Percentiles rank a stretch among this genome's conserved stretches.
These are phyloP conservation scores for Silene latifolia DNA, from an alignment of 148 eudicot species.

Conservation along the genomic window DNA sequence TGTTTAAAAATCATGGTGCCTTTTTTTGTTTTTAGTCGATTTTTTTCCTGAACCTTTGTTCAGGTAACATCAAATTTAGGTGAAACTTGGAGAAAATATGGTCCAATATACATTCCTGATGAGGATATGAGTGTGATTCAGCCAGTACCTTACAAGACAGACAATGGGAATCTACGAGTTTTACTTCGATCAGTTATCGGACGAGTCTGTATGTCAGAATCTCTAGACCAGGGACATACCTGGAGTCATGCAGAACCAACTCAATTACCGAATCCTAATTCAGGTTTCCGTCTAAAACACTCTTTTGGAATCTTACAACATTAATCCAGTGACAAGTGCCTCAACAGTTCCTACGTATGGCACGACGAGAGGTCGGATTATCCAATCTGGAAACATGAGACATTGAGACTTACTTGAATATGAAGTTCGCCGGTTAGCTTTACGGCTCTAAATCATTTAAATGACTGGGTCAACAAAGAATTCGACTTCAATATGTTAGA, in stretches of 20 bases:
- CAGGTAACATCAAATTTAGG: slow-evolving; percentile 74
- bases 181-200: slow-evolving; percentile 63
- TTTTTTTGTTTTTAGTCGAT: not conserved
- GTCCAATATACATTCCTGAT: slow-evolving; percentile 71
- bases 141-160: slow-evolving; percentile 87
- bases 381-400: too few species aligned
- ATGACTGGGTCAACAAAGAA: too few species aligned
- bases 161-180: slow-evolving; percentile 67
- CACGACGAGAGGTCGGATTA: too few species aligned
- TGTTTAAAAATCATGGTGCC: not conserved
- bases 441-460: too few species aligned
- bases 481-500: too few species aligned
- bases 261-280: slow-evolving; percentile 84
- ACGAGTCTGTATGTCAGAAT: slow-evolving; percentile 79
- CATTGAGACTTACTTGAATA: too few species aligned
- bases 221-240: slow-evolving; percentile 69
- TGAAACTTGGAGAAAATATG: slow-evolving; percentile 77
- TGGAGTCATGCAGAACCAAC: slow-evolving; percentile 77
- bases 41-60: not conserved
- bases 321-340: too few species aligned
- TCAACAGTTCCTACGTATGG: too few species aligned
- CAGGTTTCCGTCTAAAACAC: slow-evolving; percentile 47
- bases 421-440: too few species aligned
- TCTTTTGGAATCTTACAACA: too few species aligned
- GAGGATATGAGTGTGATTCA: slow-evolving; percentile 74